These are phyloP conservation scores for Boletus coccyginus DNA, from an alignment of 768 basidiomycete genomes.

Conservation along the genomic window DNA sequence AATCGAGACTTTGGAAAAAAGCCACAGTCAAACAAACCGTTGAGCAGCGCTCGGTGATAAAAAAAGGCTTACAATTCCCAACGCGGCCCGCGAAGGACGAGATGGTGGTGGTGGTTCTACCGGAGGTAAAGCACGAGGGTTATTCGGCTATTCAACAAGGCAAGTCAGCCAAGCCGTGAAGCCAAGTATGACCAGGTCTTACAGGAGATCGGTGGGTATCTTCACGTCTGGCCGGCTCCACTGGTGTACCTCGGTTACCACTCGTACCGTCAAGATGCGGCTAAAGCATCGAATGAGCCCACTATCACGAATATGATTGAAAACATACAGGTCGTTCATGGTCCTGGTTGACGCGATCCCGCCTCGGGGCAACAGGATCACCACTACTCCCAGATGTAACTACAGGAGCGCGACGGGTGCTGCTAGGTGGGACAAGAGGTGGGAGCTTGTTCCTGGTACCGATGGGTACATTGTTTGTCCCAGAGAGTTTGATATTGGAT, in stretches of 20 bases:
- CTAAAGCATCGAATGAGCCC: constrained; percentile 17
- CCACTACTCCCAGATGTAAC: constrained; percentile 14
- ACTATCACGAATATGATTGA: background rate
- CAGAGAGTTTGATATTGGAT: constrained; percentile 27
- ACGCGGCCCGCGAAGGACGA: constrained; percentile 16
- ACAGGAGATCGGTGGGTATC: constrained; percentile 19
- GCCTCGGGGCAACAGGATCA: constrained; percentile 20
- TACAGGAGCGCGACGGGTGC: background rate
- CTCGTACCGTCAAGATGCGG: constrained; percentile 8
- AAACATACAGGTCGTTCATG: constrained; percentile 24
- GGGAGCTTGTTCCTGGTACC: constrained; percentile 26
- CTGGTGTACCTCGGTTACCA: background rate
- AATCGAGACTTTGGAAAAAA: constrained; percentile 28
- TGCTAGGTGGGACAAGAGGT: background rate
- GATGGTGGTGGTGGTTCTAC: constrained; percentile 6
- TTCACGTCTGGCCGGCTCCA: constrained; percentile 13
- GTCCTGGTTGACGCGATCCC: constrained; percentile 18
- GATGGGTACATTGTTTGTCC: constrained; percentile 33
- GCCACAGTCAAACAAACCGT: background rate
- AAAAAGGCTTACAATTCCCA: constrained; percentile 16
- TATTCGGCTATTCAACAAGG: constrained; percentile 7
- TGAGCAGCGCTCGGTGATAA: too few species aligned
- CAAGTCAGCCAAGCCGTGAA: background rate
- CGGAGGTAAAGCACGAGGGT: constrained; percentile 2
- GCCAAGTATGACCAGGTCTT: background rate